phyloP scores from a whole-genome alignment of 1,284 basidiomycete species.

The Wallemia hederae region DNA sequence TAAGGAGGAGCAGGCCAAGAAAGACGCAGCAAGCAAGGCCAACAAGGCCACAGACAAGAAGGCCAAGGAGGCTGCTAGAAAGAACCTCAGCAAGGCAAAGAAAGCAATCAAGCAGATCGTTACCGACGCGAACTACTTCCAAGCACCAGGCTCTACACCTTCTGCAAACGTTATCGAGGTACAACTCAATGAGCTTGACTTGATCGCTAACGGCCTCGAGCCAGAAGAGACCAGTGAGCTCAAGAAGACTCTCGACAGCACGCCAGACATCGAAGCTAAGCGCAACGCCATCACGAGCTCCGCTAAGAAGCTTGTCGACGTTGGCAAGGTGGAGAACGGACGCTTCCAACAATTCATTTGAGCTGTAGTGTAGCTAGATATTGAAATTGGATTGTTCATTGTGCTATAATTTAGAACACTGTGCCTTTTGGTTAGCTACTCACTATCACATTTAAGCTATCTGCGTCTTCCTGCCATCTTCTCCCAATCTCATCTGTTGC shows the following conservation, averaged over 20 bases:
- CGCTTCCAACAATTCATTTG: not conserved
- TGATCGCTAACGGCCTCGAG: slow-evolving; percentile 21
- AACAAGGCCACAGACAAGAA: slow-evolving; percentile 69
- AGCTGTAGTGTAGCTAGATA: too few species aligned
- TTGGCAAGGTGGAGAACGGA: slow-evolving; percentile 13
- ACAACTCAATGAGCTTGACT: slow-evolving; percentile 25
- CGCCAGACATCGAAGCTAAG: slow-evolving; percentile 11
- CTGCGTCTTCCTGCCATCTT: too few species aligned
- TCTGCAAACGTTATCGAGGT: slow-evolving; percentile 22
- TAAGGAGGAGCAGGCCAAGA: slow-evolving; percentile 55
- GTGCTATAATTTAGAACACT: too few species aligned
- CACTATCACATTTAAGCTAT: too few species aligned
- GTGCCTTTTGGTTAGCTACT: too few species aligned
- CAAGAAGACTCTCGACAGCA: slow-evolving; percentile 21
- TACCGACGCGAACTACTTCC: slow-evolving; percentile 27
- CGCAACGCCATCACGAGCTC: slow-evolving; percentile 15
- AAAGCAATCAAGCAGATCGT: slow-evolving; percentile 22
- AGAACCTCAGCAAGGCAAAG: slow-evolving; percentile 25
- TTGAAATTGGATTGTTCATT: too few species aligned
- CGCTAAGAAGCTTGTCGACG: slow-evolving; percentile 12
- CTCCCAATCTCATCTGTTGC: too few species aligned
- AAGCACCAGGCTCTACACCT: slow-evolving; percentile 19
- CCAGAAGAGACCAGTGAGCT: slow-evolving; percentile 23
- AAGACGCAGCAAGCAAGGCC: slow-evolving; percentile 28
- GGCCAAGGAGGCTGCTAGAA: slow-evolving; percentile 35